Evolutionary conservation across 768 basidiomycete genomes (phyloP).

Genomic region (Tylopilus plumbeoviolaceoides): DNA sequence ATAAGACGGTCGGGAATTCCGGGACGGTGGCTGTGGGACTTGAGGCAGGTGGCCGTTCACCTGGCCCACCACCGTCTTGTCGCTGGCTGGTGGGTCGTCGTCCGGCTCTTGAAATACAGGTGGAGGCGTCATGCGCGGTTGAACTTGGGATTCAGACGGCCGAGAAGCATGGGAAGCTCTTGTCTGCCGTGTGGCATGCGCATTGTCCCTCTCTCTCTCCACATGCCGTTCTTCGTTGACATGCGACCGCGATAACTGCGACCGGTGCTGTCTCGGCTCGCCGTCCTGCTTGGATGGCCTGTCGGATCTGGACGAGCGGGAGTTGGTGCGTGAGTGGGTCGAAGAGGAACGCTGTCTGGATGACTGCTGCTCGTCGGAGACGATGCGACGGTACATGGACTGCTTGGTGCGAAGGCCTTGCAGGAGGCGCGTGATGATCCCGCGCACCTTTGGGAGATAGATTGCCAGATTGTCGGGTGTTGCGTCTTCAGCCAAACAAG

Average conservation of each 20-base stretch:
- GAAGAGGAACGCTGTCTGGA: constrained; percentile 41
- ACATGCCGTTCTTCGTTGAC: constrained; percentile 35
- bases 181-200: constrained; percentile 35
- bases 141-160: constrained; percentile 31
- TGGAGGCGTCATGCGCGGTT: constrained; percentile 28
- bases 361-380: constrained; percentile 53
- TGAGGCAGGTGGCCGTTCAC: constrained; percentile 13
- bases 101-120: constrained; percentile 31
- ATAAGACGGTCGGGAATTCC: constrained; percentile 12
- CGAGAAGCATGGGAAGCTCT: constrained; percentile 34
- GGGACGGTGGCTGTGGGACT: constrained; percentile 13
- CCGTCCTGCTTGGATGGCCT: constrained; percentile 38
- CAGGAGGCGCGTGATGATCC: constrained; percentile 89
- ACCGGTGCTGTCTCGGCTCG: constrained; percentile 42
- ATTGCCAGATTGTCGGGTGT: constrained; percentile 78
- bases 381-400: constrained; percentile 74
- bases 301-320: constrained; percentile 51
- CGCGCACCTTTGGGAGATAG: constrained; percentile 86
- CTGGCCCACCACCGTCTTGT: not conserved
- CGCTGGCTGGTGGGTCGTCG: constrained; percentile 23
- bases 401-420: constrained; percentile 94
- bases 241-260: constrained; percentile 43
- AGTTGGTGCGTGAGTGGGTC: constrained; percentile 52
- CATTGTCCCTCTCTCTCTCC: constrained; percentile 39
- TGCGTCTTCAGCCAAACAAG: constrained; percentile 89